Evolutionary conservation across 2,329 filamentous ascomycete genomes (phyloP).

Genomic region (Rhinocladiella similis): DNA sequence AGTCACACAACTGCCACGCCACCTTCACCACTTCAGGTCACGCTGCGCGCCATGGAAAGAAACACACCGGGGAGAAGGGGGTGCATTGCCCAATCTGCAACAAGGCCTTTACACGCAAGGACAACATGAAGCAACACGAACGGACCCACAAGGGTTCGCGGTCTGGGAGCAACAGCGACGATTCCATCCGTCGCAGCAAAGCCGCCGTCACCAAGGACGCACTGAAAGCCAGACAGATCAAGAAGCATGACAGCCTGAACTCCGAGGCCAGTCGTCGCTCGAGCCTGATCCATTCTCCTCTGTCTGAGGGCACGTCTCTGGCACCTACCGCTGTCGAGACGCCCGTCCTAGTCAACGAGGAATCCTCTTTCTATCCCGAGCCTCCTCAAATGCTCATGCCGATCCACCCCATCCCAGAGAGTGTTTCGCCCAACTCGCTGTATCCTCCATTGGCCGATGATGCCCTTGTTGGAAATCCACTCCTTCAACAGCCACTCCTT

Average conservation of each 20-base stretch:
- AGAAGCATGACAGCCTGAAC: slow-evolving; percentile 13
- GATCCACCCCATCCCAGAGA: slow-evolving; percentile 23
- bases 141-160: slow-evolving; percentile 54
- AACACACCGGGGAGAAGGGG: slow-evolving; percentile 68
- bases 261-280: slow-evolving; percentile 22
- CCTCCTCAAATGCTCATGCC: slow-evolving; percentile 21
- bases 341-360: slow-evolving; percentile 16
- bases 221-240: slow-evolving; percentile 20
- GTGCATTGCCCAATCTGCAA: slow-evolving; percentile 67
- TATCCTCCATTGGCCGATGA: slow-evolving; percentile 30
- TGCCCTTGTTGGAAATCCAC: slow-evolving; percentile 8
- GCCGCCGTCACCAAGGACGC: slow-evolving; percentile 30
- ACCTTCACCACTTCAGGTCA: slow-evolving; percentile 68
- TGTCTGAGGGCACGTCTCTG: slow-evolving; percentile 28
- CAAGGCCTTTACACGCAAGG: slow-evolving; percentile 68
- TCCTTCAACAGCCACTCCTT: slow-evolving; percentile 4
- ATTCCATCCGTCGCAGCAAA: slow-evolving; percentile 25
- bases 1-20: slow-evolving; percentile 58
- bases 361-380: slow-evolving; percentile 22
- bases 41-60: slow-evolving; percentile 67
- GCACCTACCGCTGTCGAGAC: slow-evolving; percentile 25
- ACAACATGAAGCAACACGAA: slow-evolving; percentile 70
- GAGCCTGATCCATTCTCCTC: slow-evolving; percentile 25
- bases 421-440: slow-evolving; percentile 23
- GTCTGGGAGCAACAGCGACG: slow-evolving; percentile 18